These are phyloP conservation scores for Candida silvicultrix DNA, from an alignment of 805 yeast species.

Conservation along the genomic window DNA sequence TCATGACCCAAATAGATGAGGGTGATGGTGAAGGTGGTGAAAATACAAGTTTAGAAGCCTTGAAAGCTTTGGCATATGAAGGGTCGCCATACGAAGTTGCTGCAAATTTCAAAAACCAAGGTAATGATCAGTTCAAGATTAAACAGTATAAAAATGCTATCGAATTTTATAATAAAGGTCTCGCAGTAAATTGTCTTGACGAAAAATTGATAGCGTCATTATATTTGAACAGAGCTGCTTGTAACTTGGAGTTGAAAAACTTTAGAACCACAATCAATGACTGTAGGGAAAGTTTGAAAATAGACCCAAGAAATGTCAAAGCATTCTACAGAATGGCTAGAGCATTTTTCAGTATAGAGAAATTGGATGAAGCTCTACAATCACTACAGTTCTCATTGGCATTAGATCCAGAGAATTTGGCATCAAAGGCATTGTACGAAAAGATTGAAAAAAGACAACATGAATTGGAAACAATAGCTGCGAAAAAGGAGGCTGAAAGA, in stretches of 20 bases:
- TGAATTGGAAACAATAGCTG: slow-evolving; percentile 23
- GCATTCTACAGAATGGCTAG: slow-evolving; percentile 82
- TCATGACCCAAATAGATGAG: slow-evolving; percentile 83
- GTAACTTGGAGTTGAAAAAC: slow-evolving; percentile 80
- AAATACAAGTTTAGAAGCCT: slow-evolving; percentile 74
- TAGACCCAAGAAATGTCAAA: slow-evolving; percentile 68
- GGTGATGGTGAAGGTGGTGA: slow-evolving; percentile 74
- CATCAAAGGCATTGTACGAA: slow-evolving; percentile 41
- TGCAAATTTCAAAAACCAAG: slow-evolving; percentile 83
- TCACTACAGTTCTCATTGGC: slow-evolving; percentile 59
- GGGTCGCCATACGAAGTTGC: slow-evolving; percentile 95
- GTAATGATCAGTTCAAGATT: slow-evolving; percentile 76
- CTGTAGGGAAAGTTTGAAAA: slow-evolving; percentile 60
- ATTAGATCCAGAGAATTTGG: slow-evolving; percentile 52
- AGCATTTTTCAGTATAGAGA: slow-evolving; percentile 66
- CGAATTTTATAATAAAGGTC: slow-evolving; percentile 71
- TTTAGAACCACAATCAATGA: slow-evolving; percentile 84
- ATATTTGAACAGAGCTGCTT: slow-evolving; percentile 81
- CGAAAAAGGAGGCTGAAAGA: slow-evolving; percentile 25
- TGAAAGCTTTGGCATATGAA: slow-evolving; percentile 86
- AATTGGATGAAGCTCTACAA: slow-evolving; percentile 64
- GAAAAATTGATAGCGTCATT: slow-evolving; percentile 53
- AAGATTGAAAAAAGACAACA: slow-evolving; percentile 35
- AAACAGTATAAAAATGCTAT: slow-evolving; percentile 74
- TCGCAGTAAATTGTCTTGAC: slow-evolving; percentile 62